Percentiles rank a stretch among this genome's conserved stretches.
phyloP scores from a whole-genome alignment of 768 basidiomycete genomes.

The Macrolepiota fuliginosa region DNA sequence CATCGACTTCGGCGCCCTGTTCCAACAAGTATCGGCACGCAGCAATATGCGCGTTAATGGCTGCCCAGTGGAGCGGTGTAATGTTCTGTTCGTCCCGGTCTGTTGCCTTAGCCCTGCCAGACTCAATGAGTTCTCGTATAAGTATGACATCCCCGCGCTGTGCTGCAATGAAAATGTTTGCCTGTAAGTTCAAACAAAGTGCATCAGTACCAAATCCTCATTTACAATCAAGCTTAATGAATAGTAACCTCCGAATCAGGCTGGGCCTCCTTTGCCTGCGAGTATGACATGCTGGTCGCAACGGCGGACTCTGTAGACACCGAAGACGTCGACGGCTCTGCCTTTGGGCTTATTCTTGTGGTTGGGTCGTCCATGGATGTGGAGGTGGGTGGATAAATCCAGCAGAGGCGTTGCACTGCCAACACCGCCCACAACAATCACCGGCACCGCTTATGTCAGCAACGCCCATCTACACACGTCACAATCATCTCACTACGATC shows the following conservation, averaged over 20 bases:
- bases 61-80: constrained; percentile 96
- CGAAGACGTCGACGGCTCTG: constrained; percentile 46
- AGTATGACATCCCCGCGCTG: constrained; percentile 79
- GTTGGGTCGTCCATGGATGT: constrained; percentile 37
- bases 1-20: constrained; percentile 93
- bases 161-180: constrained; percentile 78
- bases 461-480: not conserved
- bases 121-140: constrained; percentile 66
- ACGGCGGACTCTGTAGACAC: constrained; percentile 46
- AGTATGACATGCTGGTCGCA: constrained; percentile 44
- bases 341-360: constrained; percentile 37
- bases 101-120: constrained; percentile 65
- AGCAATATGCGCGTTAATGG: constrained; percentile 92
- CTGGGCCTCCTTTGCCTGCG: constrained; percentile 34
- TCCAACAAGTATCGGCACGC: constrained; percentile 87
- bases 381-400: not conserved
- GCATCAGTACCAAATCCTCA: constrained; percentile 1
- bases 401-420: constrained; percentile 8
- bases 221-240: not conserved
- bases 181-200: constrained; percentile 27
- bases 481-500: not conserved
- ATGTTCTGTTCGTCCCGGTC: constrained; percentile 90
- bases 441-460: constrained; percentile 7
- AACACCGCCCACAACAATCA: not conserved
- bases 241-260: constrained; percentile 35